These are phyloP conservation scores for Fagopyrum esculentum DNA, from an alignment of 148 eudicot genomes.

Conservation along the genomic window DNA sequence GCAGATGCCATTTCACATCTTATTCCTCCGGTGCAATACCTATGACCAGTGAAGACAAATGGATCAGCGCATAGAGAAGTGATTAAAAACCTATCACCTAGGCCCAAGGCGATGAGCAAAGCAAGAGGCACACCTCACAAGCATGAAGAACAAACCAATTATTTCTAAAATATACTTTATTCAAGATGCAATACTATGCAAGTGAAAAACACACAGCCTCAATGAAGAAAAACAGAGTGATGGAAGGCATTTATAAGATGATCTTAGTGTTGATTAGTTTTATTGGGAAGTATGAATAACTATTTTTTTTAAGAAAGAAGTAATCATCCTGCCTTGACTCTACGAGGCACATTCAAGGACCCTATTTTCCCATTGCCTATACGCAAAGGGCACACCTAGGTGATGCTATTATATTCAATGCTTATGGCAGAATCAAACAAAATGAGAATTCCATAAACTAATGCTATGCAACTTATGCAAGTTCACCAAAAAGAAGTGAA, in stretches of 20 bases:
- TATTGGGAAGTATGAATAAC: neutral
- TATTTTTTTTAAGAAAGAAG: neutral
- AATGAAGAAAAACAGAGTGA: neutral
- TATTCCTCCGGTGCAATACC: constrained; percentile 99
- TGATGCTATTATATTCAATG: neutral
- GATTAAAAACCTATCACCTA: neutral
- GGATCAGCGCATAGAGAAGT: neutral
- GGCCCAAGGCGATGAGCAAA: neutral
- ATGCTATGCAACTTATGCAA: neutral
- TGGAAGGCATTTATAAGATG: no score
- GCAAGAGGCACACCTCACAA: neutral
- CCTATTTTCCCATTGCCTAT: neutral
- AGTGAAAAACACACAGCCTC: neutral
- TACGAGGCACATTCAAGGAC: neutral
- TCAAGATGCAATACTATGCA: neutral
- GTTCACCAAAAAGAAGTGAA: neutral
- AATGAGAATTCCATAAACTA: neutral
- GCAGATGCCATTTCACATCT: constrained; percentile 99
- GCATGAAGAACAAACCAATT: neutral
- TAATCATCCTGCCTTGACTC: neutral
- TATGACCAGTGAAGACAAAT: constrained; percentile 15
- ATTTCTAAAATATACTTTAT: neutral
- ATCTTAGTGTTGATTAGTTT: no score
- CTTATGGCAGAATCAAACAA: neutral
- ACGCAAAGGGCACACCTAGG: neutral